Percentiles rank a stretch among this genome's conserved stretches.
phyloP scores from a whole-genome alignment of 129 eudicot species.

The Calendula officinalis region DNA sequence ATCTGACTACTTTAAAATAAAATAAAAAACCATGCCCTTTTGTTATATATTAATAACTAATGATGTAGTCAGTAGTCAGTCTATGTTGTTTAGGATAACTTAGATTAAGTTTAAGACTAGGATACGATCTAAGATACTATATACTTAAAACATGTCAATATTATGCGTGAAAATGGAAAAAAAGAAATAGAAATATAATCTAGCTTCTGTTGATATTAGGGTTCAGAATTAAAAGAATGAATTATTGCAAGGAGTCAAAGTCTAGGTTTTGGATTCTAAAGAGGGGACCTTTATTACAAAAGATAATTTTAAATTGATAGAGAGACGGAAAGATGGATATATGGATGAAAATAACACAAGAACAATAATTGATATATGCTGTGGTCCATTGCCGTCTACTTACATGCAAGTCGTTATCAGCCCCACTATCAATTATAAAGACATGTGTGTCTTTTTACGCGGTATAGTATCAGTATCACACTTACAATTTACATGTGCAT shows the following conservation, averaged over 20 bases:
- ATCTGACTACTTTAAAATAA: no score
- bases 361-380: conserved; percentile 12
- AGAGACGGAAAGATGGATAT: conserved; percentile 20
- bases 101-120: no score
- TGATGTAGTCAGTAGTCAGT: no score
- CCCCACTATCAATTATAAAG: conserved; percentile 13
- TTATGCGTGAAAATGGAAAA: no score
- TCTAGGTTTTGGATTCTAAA: conserved; percentile 17
- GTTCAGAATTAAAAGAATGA: neutral
- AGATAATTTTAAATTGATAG: neutral
- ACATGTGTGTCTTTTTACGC: conserved; percentile 11
- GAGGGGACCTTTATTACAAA: conserved; percentile 18
- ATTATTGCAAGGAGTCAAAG: neutral
- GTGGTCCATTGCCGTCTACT: neutral
- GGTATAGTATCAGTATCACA: neutral
- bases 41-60: no score
- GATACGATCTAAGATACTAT: no score
- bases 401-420: conserved; percentile 17
- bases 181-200: no score
- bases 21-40: no score
- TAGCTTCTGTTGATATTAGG: no score
- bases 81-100: no score
- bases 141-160: no score
- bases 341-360: conserved; percentile 27
- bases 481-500: no score